Base-by-base conservation (phyloP, 345 rosid genomes). In the Salix purpurea region DNA sequence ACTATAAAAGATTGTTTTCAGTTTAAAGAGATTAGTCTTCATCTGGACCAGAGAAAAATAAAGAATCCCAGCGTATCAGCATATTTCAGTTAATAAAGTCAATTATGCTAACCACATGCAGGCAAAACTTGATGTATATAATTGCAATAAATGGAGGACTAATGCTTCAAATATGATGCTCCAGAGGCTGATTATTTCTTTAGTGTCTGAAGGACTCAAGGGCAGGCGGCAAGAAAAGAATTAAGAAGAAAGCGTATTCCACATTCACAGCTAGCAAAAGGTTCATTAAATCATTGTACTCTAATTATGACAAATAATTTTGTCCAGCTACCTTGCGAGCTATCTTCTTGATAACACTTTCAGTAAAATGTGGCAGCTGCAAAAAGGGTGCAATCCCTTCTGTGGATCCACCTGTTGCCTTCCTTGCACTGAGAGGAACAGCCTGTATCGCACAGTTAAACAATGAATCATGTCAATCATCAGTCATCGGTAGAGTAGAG, bases 381-480 rank as follows among this genome's bases (percentile, higher is more conserved):
- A 96, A 81, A 83, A 96, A 96, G 64, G 99, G 91, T 61, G 98
- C 97, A 85, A 80, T 83, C 72, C 99, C 97, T 85, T 96, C 97
- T 30, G 93, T 28, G 66, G 94, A 89, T 83, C 95, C 98, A 69
- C 98, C 97, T 18, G 88, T 88, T 54, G 95, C 62, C 87, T 96
- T 96, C 87, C 94, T 91, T 36, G 97, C 90, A 89, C 97, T 91
- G 69, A 96, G 95, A 77, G 98, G 98, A 88, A 96, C 97, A 78
- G 98, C 98, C 98, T 93, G 88, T 76, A 75, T 71, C 83, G 65
- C 67, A 71, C 65, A 71, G 64, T 76, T 46, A 76, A 61, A 69
- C 34, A 68, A 78, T 48, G 37, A 52, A 52, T 58, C 28, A 58
- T 58, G 64, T 23, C 64, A 23, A 9, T n/a, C 64, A 73, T 36